These are phyloP conservation scores for Ramicandelaber brevisporus DNA, from an alignment of 192 early-diverging fungal species.

Conservation along the genomic window DNA sequence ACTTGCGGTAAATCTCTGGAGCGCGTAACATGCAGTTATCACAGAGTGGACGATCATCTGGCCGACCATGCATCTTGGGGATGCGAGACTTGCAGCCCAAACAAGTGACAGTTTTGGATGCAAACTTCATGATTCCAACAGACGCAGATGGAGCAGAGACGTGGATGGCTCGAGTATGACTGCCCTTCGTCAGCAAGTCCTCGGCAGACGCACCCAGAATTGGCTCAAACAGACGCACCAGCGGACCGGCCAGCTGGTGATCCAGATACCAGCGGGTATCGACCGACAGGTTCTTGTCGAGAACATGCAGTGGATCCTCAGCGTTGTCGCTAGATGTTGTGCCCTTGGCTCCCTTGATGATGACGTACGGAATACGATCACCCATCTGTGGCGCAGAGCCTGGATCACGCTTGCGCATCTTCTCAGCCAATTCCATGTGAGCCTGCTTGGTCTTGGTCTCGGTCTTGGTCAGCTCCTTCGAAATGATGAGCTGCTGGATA, in stretches of 20 bases:
- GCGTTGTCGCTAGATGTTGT: conserved; percentile 90
- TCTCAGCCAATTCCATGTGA: conserved; percentile 81
- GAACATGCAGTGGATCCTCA: conserved; percentile 94
- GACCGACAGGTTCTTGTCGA: conserved; percentile 94
- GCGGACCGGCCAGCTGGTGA: conserved; percentile 82
- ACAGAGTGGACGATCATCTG: conserved; percentile 51
- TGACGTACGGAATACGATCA: conserved; percentile 92
- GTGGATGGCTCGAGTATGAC: conserved; percentile 53
- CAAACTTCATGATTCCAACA: conserved; percentile 86
- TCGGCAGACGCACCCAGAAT: conserved; percentile 80
- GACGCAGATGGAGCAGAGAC: conserved; percentile 67
- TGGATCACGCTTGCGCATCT: conserved; percentile 89
- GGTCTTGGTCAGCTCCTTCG: conserved; percentile 81
- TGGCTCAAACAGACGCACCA: conserved; percentile 88
- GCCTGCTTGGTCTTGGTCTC: conserved; percentile 92
- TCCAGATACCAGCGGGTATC: conserved; percentile 93
- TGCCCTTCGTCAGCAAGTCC: conserved; percentile 45
- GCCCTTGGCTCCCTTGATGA: conserved; percentile 63
- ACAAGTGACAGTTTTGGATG: conserved; percentile 74
- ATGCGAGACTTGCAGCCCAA: conserved; percentile 77
- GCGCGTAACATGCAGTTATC: conserved; percentile 37
- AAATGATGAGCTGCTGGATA: conserved; percentile 84
- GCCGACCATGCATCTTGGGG: conserved; percentile 10
- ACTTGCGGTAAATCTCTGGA: conserved; percentile 53
- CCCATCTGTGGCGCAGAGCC: conserved; percentile 88